Conservation (phyloP, 129 eudicot genomes). For the Glebionis coronaria region DNA sequence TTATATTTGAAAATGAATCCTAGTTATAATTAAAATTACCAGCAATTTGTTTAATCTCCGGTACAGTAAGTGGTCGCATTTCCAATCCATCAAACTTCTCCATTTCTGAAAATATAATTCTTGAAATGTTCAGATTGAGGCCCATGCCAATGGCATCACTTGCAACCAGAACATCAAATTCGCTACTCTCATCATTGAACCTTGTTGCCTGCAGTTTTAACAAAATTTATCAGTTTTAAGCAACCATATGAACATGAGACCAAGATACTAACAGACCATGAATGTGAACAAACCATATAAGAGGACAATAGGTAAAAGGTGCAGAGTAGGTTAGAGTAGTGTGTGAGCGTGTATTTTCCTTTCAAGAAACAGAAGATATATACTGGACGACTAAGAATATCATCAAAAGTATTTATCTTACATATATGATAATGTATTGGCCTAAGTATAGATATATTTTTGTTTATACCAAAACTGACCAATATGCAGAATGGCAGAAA, state of each 20-base stretch:
- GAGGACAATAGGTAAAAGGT: background rate
- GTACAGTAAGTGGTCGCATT: conserved; percentile 65
- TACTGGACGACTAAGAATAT: background rate
- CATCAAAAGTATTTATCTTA: background rate
- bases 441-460: no score
- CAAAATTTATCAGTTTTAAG: conserved; percentile 21
- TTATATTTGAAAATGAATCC: no score
- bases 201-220: conserved; percentile 85
- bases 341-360: no score
- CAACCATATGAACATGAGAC: conserved; percentile 15
- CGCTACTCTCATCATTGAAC: conserved; percentile 89
- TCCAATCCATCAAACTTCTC: conserved; percentile 80
- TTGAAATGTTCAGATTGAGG: conserved; percentile 87
- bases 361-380: background rate
- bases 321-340: no score
- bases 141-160: conserved; percentile 99
- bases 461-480: no score
- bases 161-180: conserved; percentile 96
- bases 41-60: conserved; percentile 96
- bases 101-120: conserved; percentile 81
- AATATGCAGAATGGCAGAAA: no score
- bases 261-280: conserved; percentile 11
- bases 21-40: conserved; percentile 31
- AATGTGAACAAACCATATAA: conserved; percentile 5
- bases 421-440: no score